Evolutionary conservation across 208 protist genomes (phyloP).

Genomic region (Wallacemonas collosoma): DNA sequence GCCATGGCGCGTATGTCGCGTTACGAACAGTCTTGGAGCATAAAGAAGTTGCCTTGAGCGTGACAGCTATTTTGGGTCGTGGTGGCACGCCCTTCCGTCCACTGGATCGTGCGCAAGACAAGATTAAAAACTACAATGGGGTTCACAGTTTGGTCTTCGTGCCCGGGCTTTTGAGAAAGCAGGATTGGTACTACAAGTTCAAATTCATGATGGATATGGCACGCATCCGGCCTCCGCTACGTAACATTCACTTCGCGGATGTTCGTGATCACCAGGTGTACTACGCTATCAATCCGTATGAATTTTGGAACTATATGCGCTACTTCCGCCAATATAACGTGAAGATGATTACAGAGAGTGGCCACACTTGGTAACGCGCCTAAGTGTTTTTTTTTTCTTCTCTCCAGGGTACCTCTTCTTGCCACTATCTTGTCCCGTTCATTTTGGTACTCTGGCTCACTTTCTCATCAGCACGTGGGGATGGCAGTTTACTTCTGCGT

Average conservation of each 20-base stretch:
- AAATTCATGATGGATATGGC: constrained; percentile 91
- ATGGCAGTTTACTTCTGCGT: too few species aligned
- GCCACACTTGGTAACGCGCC: constrained; percentile 32
- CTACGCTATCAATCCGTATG: constrained; percentile 88
- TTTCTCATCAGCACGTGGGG: too few species aligned
- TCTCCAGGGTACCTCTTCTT: too few species aligned
- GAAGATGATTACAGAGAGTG: constrained; percentile 78
- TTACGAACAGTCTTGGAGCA: constrained; percentile 77
- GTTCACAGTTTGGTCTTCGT: constrained; percentile 84
- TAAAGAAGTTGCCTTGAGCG: constrained; percentile 73
- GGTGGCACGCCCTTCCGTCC: constrained; percentile 76
- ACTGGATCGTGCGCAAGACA: constrained; percentile 70
- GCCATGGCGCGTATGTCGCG: constrained; percentile 76
- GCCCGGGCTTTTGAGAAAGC: constrained; percentile 76
- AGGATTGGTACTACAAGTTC: constrained; percentile 91
- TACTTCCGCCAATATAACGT: constrained; percentile 87
- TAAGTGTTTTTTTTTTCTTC: background rate
- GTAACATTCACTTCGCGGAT: constrained; percentile 89
- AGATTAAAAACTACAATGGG: constrained; percentile 79
- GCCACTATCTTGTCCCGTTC: too few species aligned
- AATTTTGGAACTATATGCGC: constrained; percentile 90
- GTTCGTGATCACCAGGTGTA: constrained; percentile 88
- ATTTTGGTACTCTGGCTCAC: too few species aligned
- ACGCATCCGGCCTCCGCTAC: constrained; percentile 59
- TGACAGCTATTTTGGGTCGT: constrained; percentile 76